Evolutionary conservation across 495 filamentous ascomycete species (phyloP).

Genomic region (Lasiosphaeria hispida): DNA sequence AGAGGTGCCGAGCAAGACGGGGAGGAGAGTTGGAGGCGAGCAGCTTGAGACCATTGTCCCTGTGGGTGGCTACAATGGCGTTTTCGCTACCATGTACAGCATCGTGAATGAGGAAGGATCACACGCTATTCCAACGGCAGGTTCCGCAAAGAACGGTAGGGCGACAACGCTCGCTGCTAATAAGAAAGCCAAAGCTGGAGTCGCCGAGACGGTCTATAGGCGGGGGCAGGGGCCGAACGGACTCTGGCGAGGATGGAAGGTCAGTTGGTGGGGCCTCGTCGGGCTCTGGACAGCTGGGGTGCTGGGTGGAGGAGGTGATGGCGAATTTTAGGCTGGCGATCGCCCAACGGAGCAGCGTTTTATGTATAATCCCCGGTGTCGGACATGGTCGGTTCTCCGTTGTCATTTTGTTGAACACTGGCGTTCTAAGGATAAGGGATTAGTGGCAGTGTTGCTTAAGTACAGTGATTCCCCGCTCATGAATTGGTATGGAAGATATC

Average conservation of each 20-base stretch:
- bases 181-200: slow-evolving; percentile 35
- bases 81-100: slow-evolving; percentile 82
- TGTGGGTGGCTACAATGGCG: slow-evolving; percentile 71
- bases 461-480: slow-evolving; percentile 32
- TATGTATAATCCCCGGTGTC: neutral
- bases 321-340: slow-evolving; percentile 39
- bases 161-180: slow-evolving; percentile 13
- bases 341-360: neutral
- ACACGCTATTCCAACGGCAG: slow-evolving; percentile 35
- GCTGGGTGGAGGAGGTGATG: slow-evolving; percentile 45
- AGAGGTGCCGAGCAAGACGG: slow-evolving; percentile 32
- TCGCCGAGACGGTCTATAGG: slow-evolving; percentile 47
- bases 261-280: slow-evolving; percentile 92
- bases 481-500: slow-evolving; percentile 29
- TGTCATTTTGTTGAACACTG: slow-evolving; percentile 8
- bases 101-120: slow-evolving; percentile 82
- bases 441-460: slow-evolving; percentile 2
- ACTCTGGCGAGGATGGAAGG: slow-evolving; percentile 89
- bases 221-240: slow-evolving; percentile 81
- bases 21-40: slow-evolving; percentile 8
- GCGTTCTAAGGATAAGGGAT: neutral
- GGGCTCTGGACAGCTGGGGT: slow-evolving; percentile 68
- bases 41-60: slow-evolving; percentile 69
- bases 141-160: slow-evolving; percentile 15
- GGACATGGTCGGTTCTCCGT: neutral